Percentiles rank a stretch among this genome's conserved stretches.
phyloP scores from a whole-genome alignment of 371 early-diverging fungal genomes.

The Lichtheimia ornata region DNA sequence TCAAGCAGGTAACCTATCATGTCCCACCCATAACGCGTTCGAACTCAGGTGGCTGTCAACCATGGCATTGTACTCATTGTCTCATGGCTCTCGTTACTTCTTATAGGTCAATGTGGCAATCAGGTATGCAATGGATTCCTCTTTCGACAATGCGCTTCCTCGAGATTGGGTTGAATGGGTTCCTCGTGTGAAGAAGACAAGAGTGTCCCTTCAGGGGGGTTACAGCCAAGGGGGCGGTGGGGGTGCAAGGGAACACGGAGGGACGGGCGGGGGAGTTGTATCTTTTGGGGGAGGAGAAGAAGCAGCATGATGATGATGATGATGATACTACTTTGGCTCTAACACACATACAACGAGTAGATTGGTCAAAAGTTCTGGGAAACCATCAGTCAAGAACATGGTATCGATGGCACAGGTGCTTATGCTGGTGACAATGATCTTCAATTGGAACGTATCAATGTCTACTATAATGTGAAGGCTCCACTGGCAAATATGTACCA shows the following conservation, averaged over 20 bases:
- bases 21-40: background rate
- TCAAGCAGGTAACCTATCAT: slow-evolving; percentile 24
- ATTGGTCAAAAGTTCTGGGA: slow-evolving; percentile 91
- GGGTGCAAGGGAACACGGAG: background rate
- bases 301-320: too few species aligned
- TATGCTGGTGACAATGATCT: slow-evolving; percentile 78
- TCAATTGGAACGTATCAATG: slow-evolving; percentile 91
- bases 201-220: background rate
- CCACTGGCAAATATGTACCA: slow-evolving; percentile 79
- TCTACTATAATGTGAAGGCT: slow-evolving; percentile 96
- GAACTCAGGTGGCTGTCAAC: background rate
- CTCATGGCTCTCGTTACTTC: background rate
- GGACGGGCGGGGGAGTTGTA: background rate
- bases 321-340: background rate
- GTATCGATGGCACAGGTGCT: slow-evolving; percentile 54
- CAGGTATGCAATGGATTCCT: slow-evolving; percentile 43
- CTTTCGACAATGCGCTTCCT: background rate
- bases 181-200: background rate
- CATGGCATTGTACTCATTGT: slow-evolving; percentile 1
- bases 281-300: too few species aligned
- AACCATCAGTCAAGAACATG: slow-evolving; percentile 87
- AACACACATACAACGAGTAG: slow-evolving; percentile 16
- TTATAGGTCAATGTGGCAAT: slow-evolving; percentile 86
- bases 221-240: background rate
- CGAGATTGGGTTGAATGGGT: too few species aligned